Base-by-base conservation (phyloP, 192 early-diverging fungal species). In the Gigaspora rosea region DNA sequence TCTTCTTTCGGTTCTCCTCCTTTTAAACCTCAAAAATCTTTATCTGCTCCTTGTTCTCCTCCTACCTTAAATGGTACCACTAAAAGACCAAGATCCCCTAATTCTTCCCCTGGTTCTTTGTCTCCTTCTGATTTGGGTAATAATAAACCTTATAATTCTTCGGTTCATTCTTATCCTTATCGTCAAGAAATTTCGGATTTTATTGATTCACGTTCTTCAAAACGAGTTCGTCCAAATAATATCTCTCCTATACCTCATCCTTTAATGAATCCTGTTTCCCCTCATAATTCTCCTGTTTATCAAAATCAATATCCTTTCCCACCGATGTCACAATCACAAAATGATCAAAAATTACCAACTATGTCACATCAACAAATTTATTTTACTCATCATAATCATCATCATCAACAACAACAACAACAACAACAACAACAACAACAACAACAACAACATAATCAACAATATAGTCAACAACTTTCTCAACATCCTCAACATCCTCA, bases 41-140 rank as follows among this genome's bases (percentile, higher is more conserved):
- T 32, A 32, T 76, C 75, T 13, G 64, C 75, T 8, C 75, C 75
- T 54, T 76, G 75, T 67, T 76, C 75, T 47, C 75, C 75, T n/a
- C 18, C 62, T 27, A 8, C 75, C 32, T 27, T 11, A 46, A 46
- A 22, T 62, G n/a, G 58, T 27, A 33, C 10, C 8, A 48, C 8
- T 27, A 74, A 74, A 62, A 62, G 72, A 62, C 13, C 46, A 48
- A 54, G 72, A 61, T 72, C 71, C 1, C 71, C 68, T 49, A 54
- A 54, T 22, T 73, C 71, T 20, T 72, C 71, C 2, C 71, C 68
- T 49, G 71, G 71, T 22, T 73, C 71, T 20, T 36, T 73, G 4
- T 73, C 71, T 20, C 71, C 71, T 48, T 66, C 64, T n/a, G 9
- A 46, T 46, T 47, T 18, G 33, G 15, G 18, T 66, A 8, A 18